A percentile compares a stretch with the other conserved stretches of the same genome.
Evolutionary conservation across 148 eudicot genomes (phyloP).

Genomic region (Pouteria glomerata): DNA sequence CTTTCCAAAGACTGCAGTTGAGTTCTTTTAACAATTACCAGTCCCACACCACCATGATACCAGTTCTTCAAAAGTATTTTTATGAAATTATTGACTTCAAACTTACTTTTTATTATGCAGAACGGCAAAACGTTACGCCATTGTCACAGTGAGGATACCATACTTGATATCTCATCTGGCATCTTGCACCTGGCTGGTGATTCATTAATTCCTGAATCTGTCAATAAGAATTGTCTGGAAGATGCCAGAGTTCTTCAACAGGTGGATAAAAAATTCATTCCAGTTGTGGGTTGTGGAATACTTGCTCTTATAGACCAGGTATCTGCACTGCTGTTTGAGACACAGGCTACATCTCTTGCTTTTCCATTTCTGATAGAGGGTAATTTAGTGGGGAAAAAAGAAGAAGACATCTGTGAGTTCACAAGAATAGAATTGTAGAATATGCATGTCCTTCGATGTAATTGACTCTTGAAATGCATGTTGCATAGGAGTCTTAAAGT

Average conservation of each 20-base stretch:
- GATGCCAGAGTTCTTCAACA: constrained; percentile 75
- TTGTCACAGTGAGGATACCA: constrained; percentile 29
- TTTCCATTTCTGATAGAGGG: background rate
- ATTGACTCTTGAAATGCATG: background rate
- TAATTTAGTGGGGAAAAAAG: too few species aligned
- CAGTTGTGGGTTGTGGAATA: constrained; percentile 68
- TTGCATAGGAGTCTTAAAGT: constrained; percentile 2
- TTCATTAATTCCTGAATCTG: constrained; percentile 70
- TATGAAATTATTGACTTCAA: background rate
- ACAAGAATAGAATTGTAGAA: background rate
- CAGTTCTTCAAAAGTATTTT: background rate
- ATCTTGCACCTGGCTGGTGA: constrained; percentile 63
- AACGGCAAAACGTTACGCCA: constrained; percentile 26
- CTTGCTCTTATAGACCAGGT: constrained; percentile 96
- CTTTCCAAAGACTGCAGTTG: constrained; percentile 22
- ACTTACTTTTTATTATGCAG: constrained; percentile 31
- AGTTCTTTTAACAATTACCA: constrained; percentile 17
- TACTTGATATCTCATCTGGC: constrained; percentile 70
- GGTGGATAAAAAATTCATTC: constrained; percentile 91
- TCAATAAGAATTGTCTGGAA: constrained; percentile 52
- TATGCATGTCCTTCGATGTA: background rate
- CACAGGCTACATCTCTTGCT: background rate
- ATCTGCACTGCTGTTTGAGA: constrained; percentile 12
- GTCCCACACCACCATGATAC: background rate
- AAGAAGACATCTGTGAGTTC: background rate